These are phyloP conservation scores for Exophiala calicioides DNA, from an alignment of 2,329 filamentous ascomycete species.

Conservation along the genomic window DNA sequence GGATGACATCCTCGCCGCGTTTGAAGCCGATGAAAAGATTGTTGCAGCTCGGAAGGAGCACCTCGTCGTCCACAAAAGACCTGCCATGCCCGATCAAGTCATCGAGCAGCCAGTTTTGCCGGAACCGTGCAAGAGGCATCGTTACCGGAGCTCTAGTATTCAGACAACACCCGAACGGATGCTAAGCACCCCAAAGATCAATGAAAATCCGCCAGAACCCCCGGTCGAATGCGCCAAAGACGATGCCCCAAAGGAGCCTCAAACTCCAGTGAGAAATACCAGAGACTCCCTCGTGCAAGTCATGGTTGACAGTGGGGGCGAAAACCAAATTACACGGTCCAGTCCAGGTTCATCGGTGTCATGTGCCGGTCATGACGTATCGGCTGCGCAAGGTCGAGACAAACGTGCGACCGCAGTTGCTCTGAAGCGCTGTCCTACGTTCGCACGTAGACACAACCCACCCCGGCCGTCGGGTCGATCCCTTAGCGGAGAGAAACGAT, in stretches of 20 bases:
- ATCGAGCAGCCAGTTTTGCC: background rate
- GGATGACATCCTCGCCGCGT: constrained; percentile 23
- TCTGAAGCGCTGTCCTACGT: constrained; percentile 21
- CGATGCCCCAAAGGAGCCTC: background rate
- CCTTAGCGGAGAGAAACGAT: constrained; percentile 10
- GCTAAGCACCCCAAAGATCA: background rate
- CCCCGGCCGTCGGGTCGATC: constrained; percentile 7
- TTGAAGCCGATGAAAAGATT: constrained; percentile 6
- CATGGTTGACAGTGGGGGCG: background rate
- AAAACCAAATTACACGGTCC: background rate
- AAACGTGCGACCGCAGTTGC: background rate
- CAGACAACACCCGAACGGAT: constrained; percentile 9
- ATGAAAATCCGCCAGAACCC: background rate
- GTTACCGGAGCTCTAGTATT: constrained; percentile 12
- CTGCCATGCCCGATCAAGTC: background rate
- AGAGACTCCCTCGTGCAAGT: background rate
- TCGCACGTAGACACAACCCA: constrained; percentile 21
- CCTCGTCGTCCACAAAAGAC: constrained; percentile 1
- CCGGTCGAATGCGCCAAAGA: background rate
- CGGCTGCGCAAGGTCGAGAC: background rate
- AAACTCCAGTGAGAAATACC: background rate
- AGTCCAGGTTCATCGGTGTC: background rate
- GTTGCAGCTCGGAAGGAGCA: background rate
- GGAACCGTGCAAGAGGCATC: constrained; percentile 3
- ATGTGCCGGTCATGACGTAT: background rate